phyloP scores from a whole-genome alignment of 2,329 filamentous ascomycete genomes.

The Aspergillus intermedius region DNA sequence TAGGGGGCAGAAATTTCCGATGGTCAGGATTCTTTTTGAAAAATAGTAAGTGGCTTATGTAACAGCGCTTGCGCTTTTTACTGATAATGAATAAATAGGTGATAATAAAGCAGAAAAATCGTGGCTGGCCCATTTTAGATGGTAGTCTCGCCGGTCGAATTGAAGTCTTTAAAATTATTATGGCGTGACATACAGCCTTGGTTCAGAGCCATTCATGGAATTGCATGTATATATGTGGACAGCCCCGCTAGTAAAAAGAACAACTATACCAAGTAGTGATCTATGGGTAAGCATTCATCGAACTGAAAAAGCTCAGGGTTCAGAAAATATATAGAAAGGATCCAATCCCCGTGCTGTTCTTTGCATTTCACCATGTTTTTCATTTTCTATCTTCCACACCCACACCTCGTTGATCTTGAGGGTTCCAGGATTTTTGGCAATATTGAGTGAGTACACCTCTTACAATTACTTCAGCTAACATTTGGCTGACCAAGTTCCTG shows the following conservation, averaged over 20 bases:
- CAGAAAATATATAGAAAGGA: background rate
- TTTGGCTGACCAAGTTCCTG: background rate
- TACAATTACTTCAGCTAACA: background rate
- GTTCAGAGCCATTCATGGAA: no score
- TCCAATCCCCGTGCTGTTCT: background rate
- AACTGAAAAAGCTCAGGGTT: background rate
- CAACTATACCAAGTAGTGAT: background rate
- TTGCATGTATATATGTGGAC: background rate
- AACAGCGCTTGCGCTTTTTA: no score
- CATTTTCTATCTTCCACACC: background rate
- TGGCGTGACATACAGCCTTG: no score
- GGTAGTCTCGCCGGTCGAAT: no score
- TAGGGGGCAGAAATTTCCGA: no score
- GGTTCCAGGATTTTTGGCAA: background rate
- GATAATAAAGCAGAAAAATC: no score
- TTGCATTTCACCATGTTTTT: background rate
- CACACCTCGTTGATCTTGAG: background rate
- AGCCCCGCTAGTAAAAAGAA: background rate
- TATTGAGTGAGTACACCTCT: background rate
- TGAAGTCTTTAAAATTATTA: no score
- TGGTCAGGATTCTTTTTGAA: no score
- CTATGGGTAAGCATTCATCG: background rate
- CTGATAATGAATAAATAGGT: no score
- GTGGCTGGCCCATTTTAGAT: no score
- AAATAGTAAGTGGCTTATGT: no score